phyloP scores from a whole-genome alignment of 169 alveolate genomes.

The Cryptosporidium ryanae region DNA sequence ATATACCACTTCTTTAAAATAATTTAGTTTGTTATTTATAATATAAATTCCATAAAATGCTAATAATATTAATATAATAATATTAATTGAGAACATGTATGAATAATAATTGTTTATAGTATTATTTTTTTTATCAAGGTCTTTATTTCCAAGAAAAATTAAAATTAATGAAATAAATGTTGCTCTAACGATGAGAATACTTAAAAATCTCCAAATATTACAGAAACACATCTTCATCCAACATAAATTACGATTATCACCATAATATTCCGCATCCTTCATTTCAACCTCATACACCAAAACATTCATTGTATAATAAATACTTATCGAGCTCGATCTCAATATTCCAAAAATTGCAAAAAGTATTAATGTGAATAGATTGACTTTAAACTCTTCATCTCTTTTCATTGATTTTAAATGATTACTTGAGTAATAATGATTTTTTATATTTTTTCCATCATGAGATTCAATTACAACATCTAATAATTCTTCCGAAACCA shows the following conservation, averaged over 20 bases:
- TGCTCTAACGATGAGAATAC: conserved; percentile 17
- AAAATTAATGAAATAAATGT: conserved; percentile 16
- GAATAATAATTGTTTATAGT: neutral
- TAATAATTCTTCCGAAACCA: neutral
- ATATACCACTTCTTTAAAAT: neutral
- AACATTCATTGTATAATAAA: conserved; percentile 14
- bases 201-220: conserved; percentile 18
- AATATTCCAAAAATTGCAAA: conserved; percentile 6
- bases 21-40: conserved; percentile 9
- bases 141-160: neutral
- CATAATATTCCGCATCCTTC: neutral
- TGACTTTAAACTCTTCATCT: neutral
- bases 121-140: neutral
- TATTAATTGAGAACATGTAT: conserved; percentile 12
- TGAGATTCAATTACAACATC: neutral
- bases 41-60: conserved; percentile 20
- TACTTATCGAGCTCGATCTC: conserved; percentile 39
- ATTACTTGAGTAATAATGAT: neutral
- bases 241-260: neutral
- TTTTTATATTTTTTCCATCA: neutral
- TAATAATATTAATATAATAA: conserved; percentile 10
- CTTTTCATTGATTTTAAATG: neutral
- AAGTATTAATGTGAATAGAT: conserved; percentile 1
- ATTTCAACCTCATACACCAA: conserved; percentile 1
- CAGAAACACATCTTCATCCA: conserved; percentile 42